Conservation (phyloP, 495 filamentous ascomycete species). For the Podospora anserina region DNA sequence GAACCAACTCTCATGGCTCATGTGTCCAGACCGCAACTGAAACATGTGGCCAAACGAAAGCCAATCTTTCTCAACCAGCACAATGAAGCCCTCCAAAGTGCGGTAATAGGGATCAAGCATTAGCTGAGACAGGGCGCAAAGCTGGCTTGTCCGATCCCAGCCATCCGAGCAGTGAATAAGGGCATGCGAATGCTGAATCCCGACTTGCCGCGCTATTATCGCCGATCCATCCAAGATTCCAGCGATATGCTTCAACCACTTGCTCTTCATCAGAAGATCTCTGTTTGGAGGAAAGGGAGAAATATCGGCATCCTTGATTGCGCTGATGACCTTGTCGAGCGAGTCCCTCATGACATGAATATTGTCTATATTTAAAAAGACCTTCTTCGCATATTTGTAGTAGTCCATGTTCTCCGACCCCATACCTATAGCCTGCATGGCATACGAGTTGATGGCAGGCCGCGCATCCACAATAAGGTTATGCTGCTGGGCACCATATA, state of each 20-base stretch:
- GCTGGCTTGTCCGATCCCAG: slow-evolving; percentile 95
- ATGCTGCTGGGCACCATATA: slow-evolving; percentile 91
- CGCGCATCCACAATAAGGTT: slow-evolving; percentile 97
- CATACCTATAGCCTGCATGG: slow-evolving; percentile 91
- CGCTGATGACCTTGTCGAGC: slow-evolving; percentile 80
- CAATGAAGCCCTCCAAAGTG: slow-evolving; percentile 92
- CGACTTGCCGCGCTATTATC: slow-evolving; percentile 83
- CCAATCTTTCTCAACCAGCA: slow-evolving; percentile 97
- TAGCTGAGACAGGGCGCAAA: slow-evolving; percentile 89
- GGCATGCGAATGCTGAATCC: slow-evolving; percentile 88
- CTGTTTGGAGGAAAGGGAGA: slow-evolving; percentile 78
- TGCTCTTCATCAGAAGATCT: slow-evolving; percentile 76
- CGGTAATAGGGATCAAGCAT: slow-evolving; percentile 95
- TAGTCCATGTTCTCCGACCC: slow-evolving; percentile 98
- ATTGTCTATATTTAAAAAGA: slow-evolving; percentile 96
- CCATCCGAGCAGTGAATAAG: slow-evolving; percentile 98
- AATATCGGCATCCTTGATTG: slow-evolving; percentile 88
- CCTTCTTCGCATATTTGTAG: slow-evolving; percentile 88
- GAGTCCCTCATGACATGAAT: slow-evolving; percentile 98
- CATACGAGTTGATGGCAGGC: slow-evolving; percentile 90
- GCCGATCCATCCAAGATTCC: slow-evolving; percentile 79
- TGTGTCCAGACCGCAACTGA: slow-evolving; percentile 76
- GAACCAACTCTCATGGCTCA: slow-evolving; percentile 95
- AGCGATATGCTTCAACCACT: slow-evolving; percentile 88
- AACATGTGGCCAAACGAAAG: slow-evolving; percentile 98